Evolutionary conservation across 1,284 basidiomycete genomes (phyloP).

Genomic region (Malassezia dermatis): DNA sequence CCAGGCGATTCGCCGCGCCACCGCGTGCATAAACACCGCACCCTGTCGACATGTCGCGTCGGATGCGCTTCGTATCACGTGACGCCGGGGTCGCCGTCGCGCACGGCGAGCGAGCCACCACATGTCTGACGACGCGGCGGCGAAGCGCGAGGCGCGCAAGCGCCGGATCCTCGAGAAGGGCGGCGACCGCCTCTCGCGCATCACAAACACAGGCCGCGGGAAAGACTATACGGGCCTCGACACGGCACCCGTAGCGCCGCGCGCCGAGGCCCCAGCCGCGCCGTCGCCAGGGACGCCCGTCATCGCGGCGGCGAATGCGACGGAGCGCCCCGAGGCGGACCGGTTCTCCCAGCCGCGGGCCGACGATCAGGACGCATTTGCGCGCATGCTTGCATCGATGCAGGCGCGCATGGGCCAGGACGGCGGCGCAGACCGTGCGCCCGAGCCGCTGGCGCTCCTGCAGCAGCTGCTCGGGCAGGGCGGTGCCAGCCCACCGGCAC

Average conservation of each 20-base stretch:
- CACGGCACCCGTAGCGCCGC: neutral
- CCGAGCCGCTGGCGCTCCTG: constrained; percentile 19
- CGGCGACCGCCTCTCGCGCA: constrained; percentile 41
- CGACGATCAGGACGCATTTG: constrained; percentile 15
- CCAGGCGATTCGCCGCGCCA: neutral
- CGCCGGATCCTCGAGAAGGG: constrained; percentile 41
- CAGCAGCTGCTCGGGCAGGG: constrained; percentile 19
- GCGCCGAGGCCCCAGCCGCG: neutral
- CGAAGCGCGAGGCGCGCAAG: constrained; percentile 43
- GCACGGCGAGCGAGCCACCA: neutral
- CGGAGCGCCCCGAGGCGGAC: too few species aligned
- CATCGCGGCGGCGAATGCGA: too few species aligned
- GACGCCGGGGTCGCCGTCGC: constrained; percentile 18
- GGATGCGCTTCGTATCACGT: neutral
- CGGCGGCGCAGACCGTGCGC: neutral
- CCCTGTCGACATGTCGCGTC: neutral
- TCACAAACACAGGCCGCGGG: constrained; percentile 43
- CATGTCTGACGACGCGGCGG: constrained; percentile 30
- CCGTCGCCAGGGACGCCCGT: too few species aligned
- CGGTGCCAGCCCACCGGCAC: neutral
- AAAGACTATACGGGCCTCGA: constrained; percentile 20
- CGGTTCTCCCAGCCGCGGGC: neutral
- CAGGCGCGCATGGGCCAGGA: constrained; percentile 17
- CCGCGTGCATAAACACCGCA: constrained; percentile 6
- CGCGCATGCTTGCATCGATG: constrained; percentile 28